Conservation (phyloP, 352 stramenopile species). For the Phytophthora niederhauseri region DNA sequence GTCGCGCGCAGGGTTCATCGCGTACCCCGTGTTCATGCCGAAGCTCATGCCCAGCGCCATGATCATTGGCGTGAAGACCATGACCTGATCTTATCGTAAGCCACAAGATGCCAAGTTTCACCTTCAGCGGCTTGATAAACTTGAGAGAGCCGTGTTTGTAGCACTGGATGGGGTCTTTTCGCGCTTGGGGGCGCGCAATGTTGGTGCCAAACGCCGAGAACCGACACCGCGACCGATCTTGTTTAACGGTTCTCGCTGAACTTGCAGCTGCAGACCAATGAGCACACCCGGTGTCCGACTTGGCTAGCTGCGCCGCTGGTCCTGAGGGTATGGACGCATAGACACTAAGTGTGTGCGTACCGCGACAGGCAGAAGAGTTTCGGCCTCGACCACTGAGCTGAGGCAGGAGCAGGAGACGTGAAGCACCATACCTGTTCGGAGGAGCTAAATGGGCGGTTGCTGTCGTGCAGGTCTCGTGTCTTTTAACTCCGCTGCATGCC, state of each 20-base stretch:
- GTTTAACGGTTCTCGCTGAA: background rate
- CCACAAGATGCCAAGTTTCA: too few relatives aligned
- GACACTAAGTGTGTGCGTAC: too few relatives aligned
- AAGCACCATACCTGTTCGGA: too few relatives aligned
- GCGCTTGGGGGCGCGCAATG: background rate
- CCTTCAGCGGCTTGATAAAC: too few relatives aligned
- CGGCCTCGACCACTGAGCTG: background rate
- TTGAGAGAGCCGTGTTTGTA: too few relatives aligned
- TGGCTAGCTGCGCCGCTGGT: background rate
- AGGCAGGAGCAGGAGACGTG: too few relatives aligned
- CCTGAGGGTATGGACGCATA: too few relatives aligned
- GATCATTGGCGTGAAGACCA: conserved; percentile 35
- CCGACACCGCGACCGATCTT: background rate
- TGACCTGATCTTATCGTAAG: background rate
- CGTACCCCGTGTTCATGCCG: conserved; percentile 51
- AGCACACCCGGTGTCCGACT: background rate
- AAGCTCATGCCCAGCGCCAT: conserved; percentile 68
- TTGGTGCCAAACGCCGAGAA: background rate
- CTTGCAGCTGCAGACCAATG: background rate
- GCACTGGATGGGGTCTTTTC: too few relatives aligned
- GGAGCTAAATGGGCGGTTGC: too few relatives aligned
- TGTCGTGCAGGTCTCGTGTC: too few relatives aligned
- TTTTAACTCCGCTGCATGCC: too few relatives aligned
- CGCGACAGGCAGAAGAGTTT: background rate
- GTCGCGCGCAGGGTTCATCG: conserved; percentile 56